phyloP scores from a whole-genome alignment of 192 early-diverging fungal species.

The Coemansia sp. region DNA sequence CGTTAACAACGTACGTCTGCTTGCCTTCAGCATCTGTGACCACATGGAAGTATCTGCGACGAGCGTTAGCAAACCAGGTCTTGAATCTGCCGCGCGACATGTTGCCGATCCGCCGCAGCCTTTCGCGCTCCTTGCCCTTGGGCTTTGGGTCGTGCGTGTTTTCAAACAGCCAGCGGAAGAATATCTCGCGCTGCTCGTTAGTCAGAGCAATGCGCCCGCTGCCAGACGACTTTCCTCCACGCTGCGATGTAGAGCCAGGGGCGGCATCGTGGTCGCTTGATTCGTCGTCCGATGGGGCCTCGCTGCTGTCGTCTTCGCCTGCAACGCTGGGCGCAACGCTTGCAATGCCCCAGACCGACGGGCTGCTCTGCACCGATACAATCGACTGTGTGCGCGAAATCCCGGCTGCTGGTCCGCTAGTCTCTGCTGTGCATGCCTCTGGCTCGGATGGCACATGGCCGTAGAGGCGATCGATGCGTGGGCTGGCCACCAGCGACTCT shows the following conservation, averaged over 20 bases:
- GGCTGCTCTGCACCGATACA: slow-evolving; percentile 5
- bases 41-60: slow-evolving; percentile 49
- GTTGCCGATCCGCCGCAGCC: slow-evolving; percentile 38
- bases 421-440: neutral
- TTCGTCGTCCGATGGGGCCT: slow-evolving; percentile 23
- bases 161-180: slow-evolving; percentile 47
- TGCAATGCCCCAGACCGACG: neutral
- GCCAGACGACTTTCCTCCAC: slow-evolving; percentile 7
- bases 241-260: slow-evolving; percentile 2
- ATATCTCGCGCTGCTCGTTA: slow-evolving; percentile 30
- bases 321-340: slow-evolving; percentile 4
- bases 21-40: slow-evolving; percentile 24
- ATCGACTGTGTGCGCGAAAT: neutral
- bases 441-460: slow-evolving; percentile 5
- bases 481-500: neutral
- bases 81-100: slow-evolving; percentile 54
- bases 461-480: slow-evolving; percentile 4
- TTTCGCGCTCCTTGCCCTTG: slow-evolving; percentile 51
- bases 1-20: slow-evolving; percentile 37
- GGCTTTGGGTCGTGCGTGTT: slow-evolving; percentile 51
- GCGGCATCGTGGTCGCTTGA: slow-evolving; percentile 15
- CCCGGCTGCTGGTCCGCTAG: too few species aligned
- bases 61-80: slow-evolving; percentile 56
- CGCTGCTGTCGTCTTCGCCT: slow-evolving; percentile 4
- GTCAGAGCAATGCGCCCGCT: slow-evolving; percentile 36